A percentile compares a stretch with the other conserved stretches of the same genome.
Conservation (phyloP, 1,284 basidiomycete genomes). For the Moniliophthora roreri region DNA sequence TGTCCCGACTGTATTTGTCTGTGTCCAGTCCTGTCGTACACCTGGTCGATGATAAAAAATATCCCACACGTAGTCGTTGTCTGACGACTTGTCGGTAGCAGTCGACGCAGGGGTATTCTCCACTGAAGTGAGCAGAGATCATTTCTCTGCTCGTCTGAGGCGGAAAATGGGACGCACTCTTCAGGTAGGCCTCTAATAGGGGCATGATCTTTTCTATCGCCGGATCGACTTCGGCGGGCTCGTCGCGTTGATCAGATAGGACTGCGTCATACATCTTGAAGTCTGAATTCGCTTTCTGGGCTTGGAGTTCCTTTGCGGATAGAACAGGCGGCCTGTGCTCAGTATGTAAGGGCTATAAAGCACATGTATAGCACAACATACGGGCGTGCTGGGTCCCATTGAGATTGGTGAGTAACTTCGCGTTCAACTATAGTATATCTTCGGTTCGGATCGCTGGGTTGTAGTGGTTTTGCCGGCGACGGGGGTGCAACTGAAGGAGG, state of each 20-base stretch:
- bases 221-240: constrained; percentile 39
- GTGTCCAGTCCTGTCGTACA: constrained; percentile 57
- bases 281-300: constrained; percentile 33
- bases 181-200: constrained; percentile 70
- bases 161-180: constrained; percentile 37
- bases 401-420: constrained; percentile 23
- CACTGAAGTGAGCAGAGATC: neutral
- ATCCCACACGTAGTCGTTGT: constrained; percentile 74
- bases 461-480: constrained; percentile 19
- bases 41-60: constrained; percentile 71
- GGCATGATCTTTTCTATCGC: constrained; percentile 76
- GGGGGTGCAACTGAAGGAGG: constrained; percentile 22
- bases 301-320: constrained; percentile 47
- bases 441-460: constrained; percentile 29
- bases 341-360: neutral
- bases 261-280: constrained; percentile 75
- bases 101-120: neutral
- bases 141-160: neutral
- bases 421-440: constrained; percentile 45
- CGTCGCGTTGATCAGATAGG: constrained; percentile 35
- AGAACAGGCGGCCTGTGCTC: constrained; percentile 47
- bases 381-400: constrained; percentile 5
- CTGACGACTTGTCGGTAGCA: neutral
- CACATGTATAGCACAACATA: neutral
- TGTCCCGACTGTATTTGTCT: constrained; percentile 57